Base-by-base conservation (phyloP, 768 basidiomycete genomes). In the Leccinum truebloodii region DNA sequence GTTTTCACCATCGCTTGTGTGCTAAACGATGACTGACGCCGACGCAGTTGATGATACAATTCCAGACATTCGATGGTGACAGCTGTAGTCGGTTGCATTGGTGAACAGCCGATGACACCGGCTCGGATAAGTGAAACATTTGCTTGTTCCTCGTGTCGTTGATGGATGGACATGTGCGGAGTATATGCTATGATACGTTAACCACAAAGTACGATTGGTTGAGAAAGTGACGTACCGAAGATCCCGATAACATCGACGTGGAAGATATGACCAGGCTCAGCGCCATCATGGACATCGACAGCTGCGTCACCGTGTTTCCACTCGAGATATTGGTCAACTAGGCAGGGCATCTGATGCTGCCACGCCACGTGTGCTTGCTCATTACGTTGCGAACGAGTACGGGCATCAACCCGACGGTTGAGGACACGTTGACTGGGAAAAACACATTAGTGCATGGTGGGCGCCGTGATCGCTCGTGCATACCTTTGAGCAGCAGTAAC, bases 1-100 rank as follows among this genome's bases (percentile, higher is more conserved):
- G 37, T 34, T 34, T 57, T 57, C 2, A 57, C 55, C 55, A 57
- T 57, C 3, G 24, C 48, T 12, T 57, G 46, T 14, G 50, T n/a
- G 35, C 48, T 57, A 12, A 57, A 57, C 2, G 22, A 57, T 3
- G 22, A 57, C 26, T 50, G 48, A 16, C 24, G 4, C 6, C 8
- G 16, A 3, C 14, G 9, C 18, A 57, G 20, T 24, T 57, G 55
- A 37, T 50, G 34, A 50, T 50, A 57, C 13, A 57, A 4, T n/a
- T 57, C 48, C 41, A 57, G 34, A 22, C 32, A 57, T 30, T 35
- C 20, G 16, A 57, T 10, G 4, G 48, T n/a, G 32, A 28, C 16
- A 13, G 37, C 37, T 13, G 16, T 22, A 35, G 26, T 16, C 0
- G 46, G 55, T 32, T 57, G 48, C 14, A 26, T 20, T 8, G 46